Percentiles rank a stretch among this genome's conserved stretches.
Conservation (phyloP, 352 stramenopile species). For the Globisporangium iwayamae region DNA sequence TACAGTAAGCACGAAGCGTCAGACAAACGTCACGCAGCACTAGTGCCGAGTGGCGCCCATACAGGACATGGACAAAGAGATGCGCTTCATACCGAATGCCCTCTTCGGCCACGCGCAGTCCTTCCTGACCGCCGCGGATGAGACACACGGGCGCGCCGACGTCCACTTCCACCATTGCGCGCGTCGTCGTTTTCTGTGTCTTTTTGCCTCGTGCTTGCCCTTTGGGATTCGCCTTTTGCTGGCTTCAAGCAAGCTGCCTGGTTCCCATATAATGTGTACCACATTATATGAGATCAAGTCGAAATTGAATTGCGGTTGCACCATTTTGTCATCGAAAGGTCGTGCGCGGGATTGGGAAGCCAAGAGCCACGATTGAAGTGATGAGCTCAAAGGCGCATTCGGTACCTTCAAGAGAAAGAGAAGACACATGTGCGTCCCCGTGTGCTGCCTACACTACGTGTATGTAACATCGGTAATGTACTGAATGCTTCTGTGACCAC, state of each 20-base stretch:
- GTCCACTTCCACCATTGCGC: slow-evolving; percentile 4
- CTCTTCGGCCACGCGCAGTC: slow-evolving; percentile 49
- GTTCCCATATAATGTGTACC: neutral
- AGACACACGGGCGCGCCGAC: slow-evolving; percentile 50
- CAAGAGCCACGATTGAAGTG: slow-evolving; percentile 2
- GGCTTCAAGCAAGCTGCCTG: neutral
- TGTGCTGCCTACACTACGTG: neutral
- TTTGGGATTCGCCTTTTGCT: slow-evolving; percentile 3
- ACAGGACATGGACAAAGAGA: neutral
- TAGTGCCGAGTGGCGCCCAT: neutral
- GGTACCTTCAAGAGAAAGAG: neutral
- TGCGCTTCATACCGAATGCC: slow-evolving; percentile 34
- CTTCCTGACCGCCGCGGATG: slow-evolving; percentile 44
- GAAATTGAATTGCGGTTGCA: neutral
- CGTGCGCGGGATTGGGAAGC: neutral
- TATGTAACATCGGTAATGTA: neutral
- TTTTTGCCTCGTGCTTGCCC: neutral
- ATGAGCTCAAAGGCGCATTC: slow-evolving; percentile 2
- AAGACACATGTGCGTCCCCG: neutral
- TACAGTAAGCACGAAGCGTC: neutral
- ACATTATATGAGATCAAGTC: neutral
- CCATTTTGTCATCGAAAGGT: neutral
- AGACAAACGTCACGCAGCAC: neutral
- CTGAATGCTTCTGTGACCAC: neutral
- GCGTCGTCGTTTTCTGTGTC: neutral